A percentile compares a stretch with the other conserved stretches of the same genome.
phyloP scores from a whole-genome alignment of 257 asterid genomes.

The Verbena officinalis region DNA sequence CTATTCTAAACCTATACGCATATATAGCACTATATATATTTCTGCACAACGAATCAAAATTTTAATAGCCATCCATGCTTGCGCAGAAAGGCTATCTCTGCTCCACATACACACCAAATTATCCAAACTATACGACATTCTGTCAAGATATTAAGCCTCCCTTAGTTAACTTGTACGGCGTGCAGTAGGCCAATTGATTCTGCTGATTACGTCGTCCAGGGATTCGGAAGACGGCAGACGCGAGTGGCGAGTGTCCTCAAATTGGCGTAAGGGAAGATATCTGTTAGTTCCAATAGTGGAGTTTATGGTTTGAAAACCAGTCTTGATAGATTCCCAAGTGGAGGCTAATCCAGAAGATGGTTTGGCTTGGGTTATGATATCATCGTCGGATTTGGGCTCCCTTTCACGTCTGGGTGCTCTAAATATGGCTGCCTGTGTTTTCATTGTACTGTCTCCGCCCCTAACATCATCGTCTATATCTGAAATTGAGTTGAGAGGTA shows the following conservation, averaged over 20 bases:
- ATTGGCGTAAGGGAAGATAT: constrained; percentile 54
- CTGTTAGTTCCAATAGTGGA: constrained; percentile 52
- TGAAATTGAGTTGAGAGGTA: constrained; percentile 27
- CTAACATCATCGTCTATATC: constrained; percentile 22
- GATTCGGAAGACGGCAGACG: constrained; percentile 53
- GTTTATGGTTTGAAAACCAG: constrained; percentile 55
- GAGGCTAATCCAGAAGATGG: constrained; percentile 46
- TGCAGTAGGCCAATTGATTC: constrained; percentile 45
- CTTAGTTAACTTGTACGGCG: constrained; percentile 24
- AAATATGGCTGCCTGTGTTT: constrained; percentile 34
- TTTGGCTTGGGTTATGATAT: constrained; percentile 20
- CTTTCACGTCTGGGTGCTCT: constrained; percentile 39
- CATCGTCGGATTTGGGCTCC: constrained; percentile 15
- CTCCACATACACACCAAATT: not conserved
- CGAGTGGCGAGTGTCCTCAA: constrained; percentile 36
- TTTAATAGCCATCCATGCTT: not conserved
- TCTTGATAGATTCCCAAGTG: constrained; percentile 70
- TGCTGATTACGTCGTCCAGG: constrained; percentile 64
- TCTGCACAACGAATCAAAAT: not conserved
- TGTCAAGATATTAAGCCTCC: constrained; percentile 2
- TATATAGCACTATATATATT: not conserved
- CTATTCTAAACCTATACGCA: not conserved
- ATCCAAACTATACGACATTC: not conserved
- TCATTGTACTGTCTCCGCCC: constrained; percentile 31
- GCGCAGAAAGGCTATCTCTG: not conserved